Base-by-base conservation (phyloP, 306 rosid genomes). In the Adenanthera pavonina region DNA sequence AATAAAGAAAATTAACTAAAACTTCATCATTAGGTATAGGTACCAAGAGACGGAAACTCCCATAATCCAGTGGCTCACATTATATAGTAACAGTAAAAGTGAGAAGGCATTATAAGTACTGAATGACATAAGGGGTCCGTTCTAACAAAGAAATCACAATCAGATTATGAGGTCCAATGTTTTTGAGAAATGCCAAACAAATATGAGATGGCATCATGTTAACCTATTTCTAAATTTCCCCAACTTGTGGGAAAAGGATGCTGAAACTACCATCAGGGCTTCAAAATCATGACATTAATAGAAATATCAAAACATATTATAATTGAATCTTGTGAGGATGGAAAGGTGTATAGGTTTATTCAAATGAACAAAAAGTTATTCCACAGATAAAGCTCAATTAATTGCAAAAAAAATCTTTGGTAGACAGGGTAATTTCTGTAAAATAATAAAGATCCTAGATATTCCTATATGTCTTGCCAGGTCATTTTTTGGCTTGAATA, bases 151-250 rank as follows among this genome's bases (percentile, higher is more conserved):
- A 38, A n/a, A 71, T n/a, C 46, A 51, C 53, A 69, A 69, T 12
- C 56, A 38, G 44, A 41, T 5, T 49, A 61, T 15, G 4, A 70
- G 36, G 60, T 48, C 30, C 57, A 3, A 49, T 19, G 41, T 12
- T 72, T 36, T 19, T 25, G 48, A 34, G 73, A 61, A 19, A 6
- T n/a, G 73, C 36, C 15, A 49, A 35, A 44, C n/a, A 52, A 64
- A 80, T 65, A 73, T 30, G 36, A 69, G 74, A n/a, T 72, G 44
- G 30, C 36, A 56, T 51, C 40, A 77, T 14, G 67, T 76, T 59
- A 36, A 30, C 66, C 25, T 60, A 20, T 3, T 38, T 12, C 20
- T 56, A 11, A 74, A 19, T 40, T 40, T 40, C 53, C 67, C 7
- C 54, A 5, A 3, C 2, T 40, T 19, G n/a, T 36, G 11, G 25